Evolutionary conservation across 495 filamentous ascomycete species (phyloP), one percentile per base, ranked within the genome.

Genomic region (Elasticomyces elasticus): DNA sequence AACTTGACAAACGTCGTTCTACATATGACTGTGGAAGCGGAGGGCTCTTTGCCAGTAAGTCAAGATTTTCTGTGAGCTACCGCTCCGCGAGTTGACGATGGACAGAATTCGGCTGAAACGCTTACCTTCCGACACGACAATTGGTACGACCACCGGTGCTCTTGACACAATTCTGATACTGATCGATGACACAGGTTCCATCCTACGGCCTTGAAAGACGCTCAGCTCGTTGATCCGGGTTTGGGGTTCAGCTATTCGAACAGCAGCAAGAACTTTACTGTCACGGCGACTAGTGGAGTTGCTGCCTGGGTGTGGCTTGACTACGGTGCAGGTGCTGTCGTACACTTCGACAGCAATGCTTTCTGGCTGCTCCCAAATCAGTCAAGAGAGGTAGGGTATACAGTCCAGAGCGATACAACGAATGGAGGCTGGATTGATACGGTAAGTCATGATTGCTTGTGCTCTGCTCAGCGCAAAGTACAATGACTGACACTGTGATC

Each of bases 251-350:
- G 64, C 3, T 74, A 76, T 49, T 64, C 75, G 48, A 56, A 51
- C 0, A 17, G 38, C 0, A 64, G 62, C 0, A 58, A 63, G 6
- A 70, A 66, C 6, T 84, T 85, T 57, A 77, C 74, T 0, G 74
- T 85, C 0, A 68, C 76, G 43, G 80, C 82, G 0, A 76, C 71
- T 31, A 72, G 58, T 24, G 82, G 76, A 0, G 72, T 81, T 0
- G 80, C 82, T 0, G 71, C 81, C 11, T 85, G 82, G 71, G 83
- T 82, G 3, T 86, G 83, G 83, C 67, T 86, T 1, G 79, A 79
- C 52, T 72, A 82, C 47, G 76, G 77, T 0, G 70, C 74, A 6
- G 81, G 75, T 0, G 68, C 75, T 13, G 69, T 84, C 19, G 71
- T 80, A 0, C 75, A 77, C 51, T 85, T 85, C 58, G 75, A 81